Evolutionary conservation across 2,329 filamentous ascomycete genomes (phyloP), one percentile per base, ranked within the genome.

Genomic region (Pseudogymnoascus sp.): DNA sequence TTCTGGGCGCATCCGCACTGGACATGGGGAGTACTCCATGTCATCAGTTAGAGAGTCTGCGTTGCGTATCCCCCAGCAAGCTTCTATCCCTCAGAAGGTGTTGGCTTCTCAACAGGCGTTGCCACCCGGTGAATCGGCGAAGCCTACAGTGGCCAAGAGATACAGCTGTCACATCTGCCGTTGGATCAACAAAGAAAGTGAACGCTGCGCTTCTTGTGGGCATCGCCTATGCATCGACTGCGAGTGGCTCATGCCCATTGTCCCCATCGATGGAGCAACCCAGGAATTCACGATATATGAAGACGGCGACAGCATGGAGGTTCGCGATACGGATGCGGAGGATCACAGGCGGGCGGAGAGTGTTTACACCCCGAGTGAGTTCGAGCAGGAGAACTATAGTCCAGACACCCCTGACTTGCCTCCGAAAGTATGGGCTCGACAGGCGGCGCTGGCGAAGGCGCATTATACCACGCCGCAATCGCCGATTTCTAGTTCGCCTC

Each of bases 181-280:
- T 11, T 75, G 76, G 50, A 73, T 72, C 42, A 75, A 79, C 38
- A 73, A 69, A 50, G 72, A 74, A 11, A 72, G 74, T 31, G 72
- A 72, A 8, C 74, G 75, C 53, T 85, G 82, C 67, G 69, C 74
- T 31, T 76, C 76, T 44, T 85, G 82, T 67, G 80, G 79, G 0
- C 83, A 85, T 69, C 76, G 74, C 9, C 76, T 82, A 15, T 85
- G 82, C 67, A 66, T 72, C 33, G 78, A 78, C 63, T 84, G 82
- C 66, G 67, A 68, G 57, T 44, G 35, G 59, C 23, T 67, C 50
- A 31, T 28, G 23, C 17, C 23, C 23, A 57, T 75, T 53, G 17
- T 9, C 9, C 17, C 17, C 11, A 42, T 8, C 4, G 38, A 42
- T 7, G 38, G 38, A 13, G 17, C 38, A 2, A 17, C 17, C 38